Base-by-base conservation (phyloP, 2,329 filamentous ascomycete species). In the Macroventuria anomochaeta region DNA sequence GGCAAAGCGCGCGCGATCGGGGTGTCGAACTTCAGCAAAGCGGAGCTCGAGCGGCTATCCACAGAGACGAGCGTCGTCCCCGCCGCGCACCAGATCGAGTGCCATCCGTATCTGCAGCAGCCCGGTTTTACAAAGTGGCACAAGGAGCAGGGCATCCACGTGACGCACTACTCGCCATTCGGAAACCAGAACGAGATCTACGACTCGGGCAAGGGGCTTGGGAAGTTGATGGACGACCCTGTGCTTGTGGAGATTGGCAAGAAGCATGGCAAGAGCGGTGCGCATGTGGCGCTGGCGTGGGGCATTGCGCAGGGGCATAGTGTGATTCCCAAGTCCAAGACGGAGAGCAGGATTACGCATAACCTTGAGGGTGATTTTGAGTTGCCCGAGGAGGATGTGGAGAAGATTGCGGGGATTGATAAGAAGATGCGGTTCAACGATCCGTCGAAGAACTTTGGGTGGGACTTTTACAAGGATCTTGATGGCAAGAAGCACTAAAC, bases 251-350 rank as follows among this genome's bases (percentile, higher is more conserved):
- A 69, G 87, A 88, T 55, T 63, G 89, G 88, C 25, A 79, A 83
- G 66, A 82, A 84, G 65, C 81, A 86, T n/a, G 43, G 85, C 2
- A 83, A 88, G 38, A 85, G 86, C n/a, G 83, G 90, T 6, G 88
- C 89, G n/a, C 91, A 96, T 81, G 83, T 96, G 23, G 82, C 96
- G 57, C 82, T 96, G 63, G 85, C 91, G 66, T 96, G 92, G 92
- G 86, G 91, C 18, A 96, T 91, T 13, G 91, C 96, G 81, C 61
- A 65, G 49, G 70, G 69, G 0, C 63, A 64, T 13, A 70, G 65
- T 23, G 69, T 72, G n/a, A 69, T 72, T 48, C 69, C 71, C 7
- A 74, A 73, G 58, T 63, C 55, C 1, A 71, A 72, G 60, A 73
- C 70, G 1, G 64, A 70, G 52, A 46, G 38, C 13, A 56, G 69